Evolutionary conservation across 2,329 filamentous ascomycete species (phyloP).

Genomic region (Fusarium sp.): DNA sequence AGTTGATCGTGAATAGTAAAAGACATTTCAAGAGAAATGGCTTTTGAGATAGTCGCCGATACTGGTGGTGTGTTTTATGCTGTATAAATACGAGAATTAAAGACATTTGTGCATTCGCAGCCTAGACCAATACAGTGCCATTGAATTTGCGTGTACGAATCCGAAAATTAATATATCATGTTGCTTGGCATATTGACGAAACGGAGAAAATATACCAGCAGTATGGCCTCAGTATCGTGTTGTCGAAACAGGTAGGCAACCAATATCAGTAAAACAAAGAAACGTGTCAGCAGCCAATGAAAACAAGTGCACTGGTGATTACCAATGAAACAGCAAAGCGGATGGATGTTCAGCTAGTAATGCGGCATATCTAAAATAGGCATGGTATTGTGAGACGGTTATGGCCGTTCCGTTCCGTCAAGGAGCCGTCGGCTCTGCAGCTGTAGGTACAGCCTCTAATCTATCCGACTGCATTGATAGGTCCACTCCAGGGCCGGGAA

Average conservation of each 20-base stretch:
- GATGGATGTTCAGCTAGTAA: background rate
- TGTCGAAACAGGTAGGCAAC: background rate
- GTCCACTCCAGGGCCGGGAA: background rate
- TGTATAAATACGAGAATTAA: background rate
- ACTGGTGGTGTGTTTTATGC: background rate
- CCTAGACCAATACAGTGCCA: background rate
- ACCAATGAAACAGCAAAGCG: background rate
- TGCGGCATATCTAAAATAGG: background rate
- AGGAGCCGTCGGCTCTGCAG: background rate
- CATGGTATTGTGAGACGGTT: background rate
- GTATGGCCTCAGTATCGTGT: background rate
- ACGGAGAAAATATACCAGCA: background rate
- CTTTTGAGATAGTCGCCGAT: background rate
- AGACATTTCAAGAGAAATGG: too few relatives aligned
- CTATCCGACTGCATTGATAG: background rate
- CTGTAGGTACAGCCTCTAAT: too few relatives aligned
- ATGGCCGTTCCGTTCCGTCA: constrained; percentile 4
- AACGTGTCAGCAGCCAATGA: background rate
- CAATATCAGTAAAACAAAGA: background rate
- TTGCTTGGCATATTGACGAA: background rate
- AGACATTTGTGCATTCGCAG: background rate
- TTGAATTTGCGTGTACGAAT: background rate
- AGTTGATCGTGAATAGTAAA: background rate
- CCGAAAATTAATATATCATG: background rate
- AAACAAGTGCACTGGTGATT: background rate